Evolutionary conservation across 768 basidiomycete genomes (phyloP).

Genomic region (Pholiota molesta): DNA sequence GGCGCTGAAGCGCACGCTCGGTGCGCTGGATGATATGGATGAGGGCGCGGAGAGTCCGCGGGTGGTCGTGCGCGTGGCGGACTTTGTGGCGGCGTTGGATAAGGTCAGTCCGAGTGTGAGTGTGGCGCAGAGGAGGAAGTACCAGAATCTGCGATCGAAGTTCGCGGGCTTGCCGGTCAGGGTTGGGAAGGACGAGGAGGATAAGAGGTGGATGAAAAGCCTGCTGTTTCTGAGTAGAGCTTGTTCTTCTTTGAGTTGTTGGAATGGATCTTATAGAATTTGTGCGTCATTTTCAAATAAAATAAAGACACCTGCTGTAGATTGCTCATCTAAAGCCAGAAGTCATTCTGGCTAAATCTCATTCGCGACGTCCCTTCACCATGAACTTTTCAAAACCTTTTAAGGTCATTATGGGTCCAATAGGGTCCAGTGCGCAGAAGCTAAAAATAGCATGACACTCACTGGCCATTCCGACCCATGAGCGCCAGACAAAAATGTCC

Average conservation of each 20-base stretch:
- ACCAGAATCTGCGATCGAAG: conserved; percentile 77
- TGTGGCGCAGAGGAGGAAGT: conserved; percentile 75
- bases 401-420: no score
- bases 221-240: background rate
- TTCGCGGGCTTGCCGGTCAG: conserved; percentile 79
- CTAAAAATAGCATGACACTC: no score
- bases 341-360: no score
- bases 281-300: background rate
- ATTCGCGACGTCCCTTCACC: no score
- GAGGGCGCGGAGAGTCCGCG: conserved; percentile 29
- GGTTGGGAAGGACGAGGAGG: conserved; percentile 45
- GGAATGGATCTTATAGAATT: background rate
- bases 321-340: background rate
- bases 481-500: no score
- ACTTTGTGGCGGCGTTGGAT: conserved; percentile 75
- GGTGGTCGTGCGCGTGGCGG: conserved; percentile 58
- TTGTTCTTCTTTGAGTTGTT: background rate
- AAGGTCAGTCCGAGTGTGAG: conserved; percentile 91
- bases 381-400: no score
- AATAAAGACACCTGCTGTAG: background rate
- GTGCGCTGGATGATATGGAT: conserved; percentile 67
- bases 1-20: conserved; percentile 73
- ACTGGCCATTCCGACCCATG: no score
- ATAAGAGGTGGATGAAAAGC: conserved; percentile 34
- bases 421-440: no score